Evolutionary conservation across 2,329 filamentous ascomycete genomes (phyloP).

Genomic region (Bipolaris gigantea): DNA sequence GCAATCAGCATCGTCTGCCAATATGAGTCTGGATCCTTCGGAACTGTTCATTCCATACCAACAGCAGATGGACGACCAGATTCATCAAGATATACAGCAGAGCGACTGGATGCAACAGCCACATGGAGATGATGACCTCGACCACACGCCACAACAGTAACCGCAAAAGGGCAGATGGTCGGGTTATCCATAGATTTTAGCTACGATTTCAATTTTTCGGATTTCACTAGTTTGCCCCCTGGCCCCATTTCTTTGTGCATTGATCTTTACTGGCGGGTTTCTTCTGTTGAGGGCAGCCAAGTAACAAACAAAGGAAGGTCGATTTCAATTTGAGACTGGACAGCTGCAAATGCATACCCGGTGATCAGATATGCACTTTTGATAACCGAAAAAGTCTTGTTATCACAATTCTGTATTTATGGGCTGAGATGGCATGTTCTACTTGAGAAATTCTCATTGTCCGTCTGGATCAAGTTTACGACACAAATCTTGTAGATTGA

Average conservation of each 20-base stretch:
- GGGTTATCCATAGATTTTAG: neutral
- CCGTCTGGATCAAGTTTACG: too few species aligned
- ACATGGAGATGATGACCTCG: neutral
- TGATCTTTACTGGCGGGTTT: neutral
- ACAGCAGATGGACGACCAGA: slow-evolving; percentile 1
- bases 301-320: neutral
- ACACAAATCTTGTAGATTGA: too few species aligned
- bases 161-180: too few species aligned
- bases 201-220: too few species aligned
- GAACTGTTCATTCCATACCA: neutral
- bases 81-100: slow-evolving; percentile 2
- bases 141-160: neutral
- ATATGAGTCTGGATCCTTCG: neutral
- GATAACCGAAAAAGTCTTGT: too few species aligned
- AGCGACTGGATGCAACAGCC: neutral
- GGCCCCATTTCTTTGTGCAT: neutral
- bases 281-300: neutral
- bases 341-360: neutral
- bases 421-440: too few species aligned
- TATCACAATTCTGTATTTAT: too few species aligned
- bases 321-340: neutral
- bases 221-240: neutral
- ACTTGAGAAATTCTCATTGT: too few species aligned
- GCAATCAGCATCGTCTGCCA: neutral
- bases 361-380: neutral